Evolutionary conservation across 2,329 filamentous ascomycete species (phyloP).

Genomic region (Chrysosphaeria jannelii): DNA sequence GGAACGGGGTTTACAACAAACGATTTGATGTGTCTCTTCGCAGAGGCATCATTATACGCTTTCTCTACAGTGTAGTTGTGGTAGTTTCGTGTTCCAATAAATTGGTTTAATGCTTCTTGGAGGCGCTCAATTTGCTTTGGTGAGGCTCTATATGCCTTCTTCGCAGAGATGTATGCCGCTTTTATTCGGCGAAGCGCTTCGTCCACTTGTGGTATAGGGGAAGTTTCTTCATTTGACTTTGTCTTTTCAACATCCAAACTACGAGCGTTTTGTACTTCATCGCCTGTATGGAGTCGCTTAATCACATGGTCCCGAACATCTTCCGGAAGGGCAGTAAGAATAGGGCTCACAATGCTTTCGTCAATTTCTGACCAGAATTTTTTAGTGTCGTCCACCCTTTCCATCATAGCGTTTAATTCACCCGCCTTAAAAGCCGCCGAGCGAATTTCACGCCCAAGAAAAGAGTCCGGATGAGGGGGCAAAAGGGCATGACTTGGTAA

Average conservation of each 20-base stretch:
- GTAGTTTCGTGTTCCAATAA: slow-evolving; percentile 67
- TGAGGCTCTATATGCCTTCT: slow-evolving; percentile 59
- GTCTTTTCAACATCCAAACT: slow-evolving; percentile 3
- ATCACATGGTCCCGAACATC: slow-evolving; percentile 31
- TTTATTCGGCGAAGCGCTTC: slow-evolving; percentile 45
- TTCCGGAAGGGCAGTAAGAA: slow-evolving; percentile 29
- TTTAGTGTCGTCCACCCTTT: slow-evolving; percentile 45
- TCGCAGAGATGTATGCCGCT: slow-evolving; percentile 50
- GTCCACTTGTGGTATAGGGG: slow-evolving; percentile 14
- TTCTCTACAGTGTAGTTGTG: slow-evolving; percentile 98
- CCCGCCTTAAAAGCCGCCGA: slow-evolving; percentile 27
- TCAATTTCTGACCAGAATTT: slow-evolving; percentile 64
- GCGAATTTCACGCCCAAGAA: slow-evolving; percentile 54
- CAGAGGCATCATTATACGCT: slow-evolving; percentile 45
- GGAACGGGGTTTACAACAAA: slow-evolving; percentile 52
- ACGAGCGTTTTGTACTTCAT: slow-evolving; percentile 5
- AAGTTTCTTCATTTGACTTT: background rate
- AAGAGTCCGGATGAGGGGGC: slow-evolving; percentile 72
- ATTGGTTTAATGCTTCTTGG: slow-evolving; percentile 42
- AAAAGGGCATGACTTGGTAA: slow-evolving; percentile 81
- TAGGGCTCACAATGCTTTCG: slow-evolving; percentile 47
- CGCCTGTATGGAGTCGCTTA: slow-evolving; percentile 22
- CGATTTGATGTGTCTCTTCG: slow-evolving; percentile 74
- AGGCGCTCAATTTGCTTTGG: slow-evolving; percentile 40
- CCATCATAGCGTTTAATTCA: slow-evolving; percentile 34